These are phyloP conservation scores for Oldenlandia corymbosa DNA, from an alignment of 257 asterid genomes.

Conservation along the genomic window DNA sequence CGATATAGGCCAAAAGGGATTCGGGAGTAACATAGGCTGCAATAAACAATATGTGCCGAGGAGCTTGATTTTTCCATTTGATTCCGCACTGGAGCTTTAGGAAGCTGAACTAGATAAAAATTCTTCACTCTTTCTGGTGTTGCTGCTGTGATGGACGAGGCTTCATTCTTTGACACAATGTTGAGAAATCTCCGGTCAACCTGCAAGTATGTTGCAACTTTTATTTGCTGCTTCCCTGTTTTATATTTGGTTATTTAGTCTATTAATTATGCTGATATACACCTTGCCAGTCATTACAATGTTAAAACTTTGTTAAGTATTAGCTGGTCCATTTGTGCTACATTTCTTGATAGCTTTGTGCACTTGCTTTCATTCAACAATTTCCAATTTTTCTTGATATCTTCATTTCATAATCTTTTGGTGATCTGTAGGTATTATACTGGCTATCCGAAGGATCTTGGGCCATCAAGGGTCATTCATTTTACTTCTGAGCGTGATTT, in stretches of 20 bases:
- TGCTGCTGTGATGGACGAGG: constrained; percentile 43
- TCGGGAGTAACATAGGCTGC: no score
- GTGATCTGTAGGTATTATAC: constrained; percentile 61
- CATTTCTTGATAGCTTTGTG: no score
- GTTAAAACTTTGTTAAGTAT: background rate
- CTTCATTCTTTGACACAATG: constrained; percentile 48
- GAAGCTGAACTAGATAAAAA: background rate
- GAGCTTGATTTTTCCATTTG: background rate
- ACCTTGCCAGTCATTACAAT: no score
- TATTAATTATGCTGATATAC: background rate
- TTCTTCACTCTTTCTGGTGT: background rate
- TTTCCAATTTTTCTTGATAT: background rate
- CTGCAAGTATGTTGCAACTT: constrained; percentile 47
- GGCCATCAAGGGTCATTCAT: constrained; percentile 73
- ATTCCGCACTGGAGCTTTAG: background rate
- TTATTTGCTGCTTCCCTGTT: constrained; percentile 1
- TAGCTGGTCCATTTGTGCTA: background rate
- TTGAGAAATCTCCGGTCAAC: constrained; percentile 61
- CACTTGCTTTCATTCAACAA: background rate
- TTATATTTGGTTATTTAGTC: background rate
- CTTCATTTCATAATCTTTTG: constrained; percentile 7
- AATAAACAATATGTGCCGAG: background rate
- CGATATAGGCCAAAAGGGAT: no score
- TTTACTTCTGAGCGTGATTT: constrained; percentile 92
- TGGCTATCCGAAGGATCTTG: constrained; percentile 90